phyloP scores from a whole-genome alignment of 345 rosid genomes.

The Excoecaria cochinchinensis region DNA sequence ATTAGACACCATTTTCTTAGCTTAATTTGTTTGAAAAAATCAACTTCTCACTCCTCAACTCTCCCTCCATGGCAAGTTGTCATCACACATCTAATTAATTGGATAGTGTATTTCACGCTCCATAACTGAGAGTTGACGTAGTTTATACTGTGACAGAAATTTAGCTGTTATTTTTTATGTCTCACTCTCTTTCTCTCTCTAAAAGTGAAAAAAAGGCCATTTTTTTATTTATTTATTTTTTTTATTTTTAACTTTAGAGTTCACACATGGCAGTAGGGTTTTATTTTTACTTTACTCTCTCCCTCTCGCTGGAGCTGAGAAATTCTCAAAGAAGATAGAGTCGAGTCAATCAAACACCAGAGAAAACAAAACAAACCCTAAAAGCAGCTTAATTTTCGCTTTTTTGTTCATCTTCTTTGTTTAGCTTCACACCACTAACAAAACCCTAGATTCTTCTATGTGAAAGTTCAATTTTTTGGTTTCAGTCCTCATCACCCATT shows the following conservation, averaged over 20 bases:
- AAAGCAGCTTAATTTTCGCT: constrained; percentile 25
- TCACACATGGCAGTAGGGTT: constrained; percentile 55
- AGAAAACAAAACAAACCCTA: constrained; percentile 35
- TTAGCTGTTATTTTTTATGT: constrained; percentile 8
- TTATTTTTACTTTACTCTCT: constrained; percentile 46
- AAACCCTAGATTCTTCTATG: constrained; percentile 33
- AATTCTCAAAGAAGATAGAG: constrained; percentile 50
- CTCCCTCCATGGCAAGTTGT: neutral
- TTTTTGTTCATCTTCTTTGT: constrained; percentile 5
- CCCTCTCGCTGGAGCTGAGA: constrained; percentile 28
- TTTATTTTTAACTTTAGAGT: constrained; percentile 40
- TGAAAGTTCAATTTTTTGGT: constrained; percentile 30
- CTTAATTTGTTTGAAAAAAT: constrained; percentile 13
- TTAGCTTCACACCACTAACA: neutral
- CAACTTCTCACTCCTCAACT: neutral
- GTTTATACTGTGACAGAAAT: constrained; percentile 14
- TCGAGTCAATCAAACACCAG: constrained; percentile 28
- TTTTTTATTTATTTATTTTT: too few relatives aligned
- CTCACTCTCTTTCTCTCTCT: constrained; percentile 10
- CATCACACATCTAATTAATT: neutral
- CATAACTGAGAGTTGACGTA: neutral
- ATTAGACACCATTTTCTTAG: neutral
- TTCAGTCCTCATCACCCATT: constrained; percentile 24
- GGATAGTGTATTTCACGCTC: constrained; percentile 9
- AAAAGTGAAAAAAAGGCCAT: constrained; percentile 13